These are phyloP conservation scores for Kentomonas sorsogonicus DNA, from an alignment of 208 protist species.

Conservation along the genomic window DNA sequence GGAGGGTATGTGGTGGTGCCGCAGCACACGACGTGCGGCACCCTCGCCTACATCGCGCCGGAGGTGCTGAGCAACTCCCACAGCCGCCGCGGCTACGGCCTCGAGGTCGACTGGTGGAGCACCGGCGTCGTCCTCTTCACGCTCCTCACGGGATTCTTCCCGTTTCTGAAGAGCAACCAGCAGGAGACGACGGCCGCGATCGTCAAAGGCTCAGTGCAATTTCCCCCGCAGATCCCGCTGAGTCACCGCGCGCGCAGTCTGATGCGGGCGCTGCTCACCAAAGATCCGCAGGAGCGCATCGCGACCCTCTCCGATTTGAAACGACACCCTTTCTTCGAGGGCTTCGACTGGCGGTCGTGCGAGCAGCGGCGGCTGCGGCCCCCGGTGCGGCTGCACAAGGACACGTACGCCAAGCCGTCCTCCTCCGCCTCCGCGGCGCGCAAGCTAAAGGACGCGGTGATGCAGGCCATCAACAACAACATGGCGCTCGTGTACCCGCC, in stretches of 20 bases:
- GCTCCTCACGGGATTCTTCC: conserved; percentile 69
- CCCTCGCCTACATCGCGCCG: conserved; percentile 85
- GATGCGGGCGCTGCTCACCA: conserved; percentile 43
- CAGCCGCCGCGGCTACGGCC: conserved; percentile 42
- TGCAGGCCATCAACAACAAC: conserved; percentile 16
- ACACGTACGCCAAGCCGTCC: conserved; percentile 34
- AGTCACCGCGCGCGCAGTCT: conserved; percentile 33
- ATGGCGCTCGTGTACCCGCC: background rate
- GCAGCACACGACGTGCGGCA: conserved; percentile 83
- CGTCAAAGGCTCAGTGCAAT: conserved; percentile 31
- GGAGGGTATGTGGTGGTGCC: conserved; percentile 27
- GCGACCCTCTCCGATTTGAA: conserved; percentile 34
- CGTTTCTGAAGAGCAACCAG: conserved; percentile 48
- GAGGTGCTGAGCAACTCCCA: conserved; percentile 51
- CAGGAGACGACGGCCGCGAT: conserved; percentile 56
- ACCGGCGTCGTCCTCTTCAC: conserved; percentile 76
- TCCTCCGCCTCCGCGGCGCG: conserved; percentile 16
- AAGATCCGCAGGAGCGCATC: conserved; percentile 45
- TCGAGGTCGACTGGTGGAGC: conserved; percentile 82
- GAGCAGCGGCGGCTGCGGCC: conserved; percentile 38
- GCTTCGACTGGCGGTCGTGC: conserved; percentile 76
- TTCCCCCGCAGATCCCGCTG: conserved; percentile 31
- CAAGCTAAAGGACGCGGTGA: conserved; percentile 25
- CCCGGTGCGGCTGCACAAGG: conserved; percentile 48
- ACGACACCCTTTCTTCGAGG: conserved; percentile 51